Evolutionary conservation across 495 filamentous ascomycete genomes (phyloP).

Genomic region (Penicillium cinerascens): DNA sequence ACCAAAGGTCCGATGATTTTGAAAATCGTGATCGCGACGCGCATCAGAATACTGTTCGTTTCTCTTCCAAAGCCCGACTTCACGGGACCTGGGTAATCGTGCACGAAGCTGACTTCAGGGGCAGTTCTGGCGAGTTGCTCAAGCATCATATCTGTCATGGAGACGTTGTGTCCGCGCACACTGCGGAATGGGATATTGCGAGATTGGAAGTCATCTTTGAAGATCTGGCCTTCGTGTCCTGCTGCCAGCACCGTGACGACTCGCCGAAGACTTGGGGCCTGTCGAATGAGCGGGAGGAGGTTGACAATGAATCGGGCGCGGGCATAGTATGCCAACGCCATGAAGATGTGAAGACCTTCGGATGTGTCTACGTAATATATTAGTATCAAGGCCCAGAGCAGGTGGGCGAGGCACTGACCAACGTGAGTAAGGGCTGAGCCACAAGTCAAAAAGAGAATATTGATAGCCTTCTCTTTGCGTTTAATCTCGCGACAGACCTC

Average conservation of each 20-base stretch:
- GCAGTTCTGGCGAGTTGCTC: constrained; percentile 41
- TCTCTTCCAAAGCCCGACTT: not conserved
- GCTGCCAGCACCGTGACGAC: constrained; percentile 55
- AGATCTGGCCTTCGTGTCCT: constrained; percentile 52
- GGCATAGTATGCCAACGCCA: constrained; percentile 58
- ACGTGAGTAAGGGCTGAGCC: constrained; percentile 9
- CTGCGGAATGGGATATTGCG: constrained; percentile 8
- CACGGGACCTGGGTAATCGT: constrained; percentile 1
- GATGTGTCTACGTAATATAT: constrained; percentile 40
- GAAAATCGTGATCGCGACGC: constrained; percentile 5
- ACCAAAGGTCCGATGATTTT: constrained; percentile 28
- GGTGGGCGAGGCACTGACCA: constrained; percentile 7
- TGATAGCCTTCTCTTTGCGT: constrained; percentile 50
- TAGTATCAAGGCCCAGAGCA: not conserved
- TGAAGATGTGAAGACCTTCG: constrained; percentile 55
- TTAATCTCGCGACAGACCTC: constrained; percentile 54
- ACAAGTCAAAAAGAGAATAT: constrained; percentile 55
- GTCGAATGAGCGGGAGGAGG: constrained; percentile 56
- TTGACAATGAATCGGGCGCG: constrained; percentile 63
- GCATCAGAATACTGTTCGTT: constrained; percentile 5
- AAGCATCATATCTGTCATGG: constrained; percentile 51
- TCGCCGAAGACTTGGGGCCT: constrained; percentile 44
- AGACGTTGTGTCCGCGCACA: constrained; percentile 31
- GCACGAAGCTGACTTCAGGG: constrained; percentile 5
- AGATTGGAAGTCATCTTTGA: constrained; percentile 44